Evolutionary conservation across 208 protist species (phyloP).

Genomic region (Acanthamoeba healyi): DNA sequence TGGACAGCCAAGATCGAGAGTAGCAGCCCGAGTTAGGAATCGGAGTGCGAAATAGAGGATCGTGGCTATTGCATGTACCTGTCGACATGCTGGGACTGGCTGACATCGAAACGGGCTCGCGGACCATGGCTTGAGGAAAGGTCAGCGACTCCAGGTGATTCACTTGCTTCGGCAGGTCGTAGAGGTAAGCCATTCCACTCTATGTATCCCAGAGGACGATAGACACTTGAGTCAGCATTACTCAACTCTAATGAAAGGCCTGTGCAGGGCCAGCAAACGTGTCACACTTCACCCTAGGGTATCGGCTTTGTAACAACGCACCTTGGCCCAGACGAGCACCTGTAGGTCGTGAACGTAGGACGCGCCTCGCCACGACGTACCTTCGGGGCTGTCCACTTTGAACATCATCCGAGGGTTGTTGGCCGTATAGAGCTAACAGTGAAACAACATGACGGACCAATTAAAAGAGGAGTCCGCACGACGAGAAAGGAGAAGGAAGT

Average conservation of each 20-base stretch:
- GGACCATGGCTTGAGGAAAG: background rate
- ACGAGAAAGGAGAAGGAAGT: background rate
- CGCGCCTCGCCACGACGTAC: conserved; percentile 41
- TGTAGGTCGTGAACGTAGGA: conserved; percentile 43
- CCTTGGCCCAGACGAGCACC: conserved; percentile 39
- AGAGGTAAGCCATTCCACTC: conserved; percentile 12
- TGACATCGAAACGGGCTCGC: background rate
- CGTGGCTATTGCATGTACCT: background rate
- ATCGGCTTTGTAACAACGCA: too few relatives aligned
- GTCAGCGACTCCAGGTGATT: background rate
- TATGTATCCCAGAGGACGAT: background rate
- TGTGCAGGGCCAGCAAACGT: too few relatives aligned
- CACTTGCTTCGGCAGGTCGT: conserved; percentile 15
- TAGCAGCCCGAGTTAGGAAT: too few relatives aligned
- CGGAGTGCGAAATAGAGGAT: too few relatives aligned
- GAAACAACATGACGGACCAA: too few relatives aligned
- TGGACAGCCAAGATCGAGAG: background rate
- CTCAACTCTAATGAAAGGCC: too few relatives aligned
- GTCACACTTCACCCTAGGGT: too few relatives aligned
- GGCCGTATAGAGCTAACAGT: background rate
- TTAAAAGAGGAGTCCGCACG: too few relatives aligned
- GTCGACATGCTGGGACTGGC: background rate
- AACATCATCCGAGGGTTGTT: background rate
- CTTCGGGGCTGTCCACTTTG: conserved; percentile 24
- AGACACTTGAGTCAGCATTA: background rate